Base-by-base conservation (phyloP, 345 rosid genomes). In the Populus nigra region DNA sequence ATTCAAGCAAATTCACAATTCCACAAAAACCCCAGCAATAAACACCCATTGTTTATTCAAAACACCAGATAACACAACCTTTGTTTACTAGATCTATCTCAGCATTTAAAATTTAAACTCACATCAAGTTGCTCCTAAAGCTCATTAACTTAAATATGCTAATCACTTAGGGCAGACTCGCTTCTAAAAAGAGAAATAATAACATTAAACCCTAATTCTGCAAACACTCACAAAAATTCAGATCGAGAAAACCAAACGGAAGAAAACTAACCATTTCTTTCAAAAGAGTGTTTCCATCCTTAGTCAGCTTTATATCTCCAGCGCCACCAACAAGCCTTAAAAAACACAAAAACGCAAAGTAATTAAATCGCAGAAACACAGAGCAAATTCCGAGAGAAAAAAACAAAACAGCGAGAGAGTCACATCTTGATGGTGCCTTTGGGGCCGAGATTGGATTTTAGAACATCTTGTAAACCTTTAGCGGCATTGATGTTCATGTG, bases 401-500 rank as follows among this genome's bases (percentile, higher is more conserved):
- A n/a, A 53, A 7, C n/a, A 25, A 4, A 31, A 61, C 3, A 17
- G 12, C 45, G 69, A 75, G 29, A 35, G 20, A 73, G 67, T 5
- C 76, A 91, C 99, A 96, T 96, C 86, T 96, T 96, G 82, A 96
- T 96, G 77, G 98, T 96, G 81, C 99, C 99, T 80, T 93, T 93
- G 33, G 99, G 99, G 55, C 98, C 99, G 79, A 96, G 98, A 80
- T 96, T 96, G 43, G 92, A 77, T 78, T 91, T 96, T 81, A 93
- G 96, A 36, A 96, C 97, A 68, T 96, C 99, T 39, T 96, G 99
- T 74, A 96, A 86, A 66, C 97, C 97, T 86, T 93, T 96, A 72
- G 97, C 99, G 74, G 98, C 97, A 86, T 92, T 93, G 80, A 96
- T 96, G 87, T 91, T 96, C 98, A 96, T 96, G 81, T 96, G 99